Conservation (phyloP, 306 rosid genomes). For the Mimosa pudica region DNA sequence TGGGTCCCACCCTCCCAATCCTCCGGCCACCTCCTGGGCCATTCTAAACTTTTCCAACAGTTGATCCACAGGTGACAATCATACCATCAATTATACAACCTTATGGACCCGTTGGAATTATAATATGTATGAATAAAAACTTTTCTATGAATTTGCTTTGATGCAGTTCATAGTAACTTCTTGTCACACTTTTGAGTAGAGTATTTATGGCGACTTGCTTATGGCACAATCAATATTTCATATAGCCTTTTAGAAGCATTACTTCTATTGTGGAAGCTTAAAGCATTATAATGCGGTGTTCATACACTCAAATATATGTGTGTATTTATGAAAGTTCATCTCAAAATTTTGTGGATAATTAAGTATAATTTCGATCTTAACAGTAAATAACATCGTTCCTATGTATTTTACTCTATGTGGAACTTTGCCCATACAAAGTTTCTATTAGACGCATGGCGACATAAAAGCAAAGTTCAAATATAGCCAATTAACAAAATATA, state of each 20-base stretch:
- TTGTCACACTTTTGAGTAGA: not conserved
- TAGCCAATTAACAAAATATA: too few species aligned
- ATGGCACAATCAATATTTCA: not conserved
- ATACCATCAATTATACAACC: not conserved
- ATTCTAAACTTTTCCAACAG: not conserved
- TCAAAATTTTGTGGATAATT: not conserved
- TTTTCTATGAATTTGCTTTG: not conserved
- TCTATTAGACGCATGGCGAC: not conserved
- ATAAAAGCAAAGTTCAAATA: not conserved
- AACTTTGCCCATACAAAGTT: too few species aligned
- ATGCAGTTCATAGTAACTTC: not conserved
- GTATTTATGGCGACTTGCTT: not conserved
- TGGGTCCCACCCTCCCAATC: too few species aligned
- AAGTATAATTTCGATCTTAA: not conserved
- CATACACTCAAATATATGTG: not conserved
- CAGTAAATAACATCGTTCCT: not conserved
- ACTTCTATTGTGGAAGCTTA: not conserved
- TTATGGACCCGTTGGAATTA: not conserved
- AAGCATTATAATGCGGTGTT: not conserved
- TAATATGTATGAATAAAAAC: not conserved
- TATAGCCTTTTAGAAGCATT: not conserved
- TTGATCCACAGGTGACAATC: not conserved
- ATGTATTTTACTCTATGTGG: too few species aligned
- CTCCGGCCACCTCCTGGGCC: not conserved
- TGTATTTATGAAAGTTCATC: not conserved